A percentile compares a stretch with the other conserved stretches of the same genome.
These are phyloP conservation scores for Oropetium thomaeum DNA, from an alignment of 176 grass and related monocot species.

Conservation along the genomic window DNA sequence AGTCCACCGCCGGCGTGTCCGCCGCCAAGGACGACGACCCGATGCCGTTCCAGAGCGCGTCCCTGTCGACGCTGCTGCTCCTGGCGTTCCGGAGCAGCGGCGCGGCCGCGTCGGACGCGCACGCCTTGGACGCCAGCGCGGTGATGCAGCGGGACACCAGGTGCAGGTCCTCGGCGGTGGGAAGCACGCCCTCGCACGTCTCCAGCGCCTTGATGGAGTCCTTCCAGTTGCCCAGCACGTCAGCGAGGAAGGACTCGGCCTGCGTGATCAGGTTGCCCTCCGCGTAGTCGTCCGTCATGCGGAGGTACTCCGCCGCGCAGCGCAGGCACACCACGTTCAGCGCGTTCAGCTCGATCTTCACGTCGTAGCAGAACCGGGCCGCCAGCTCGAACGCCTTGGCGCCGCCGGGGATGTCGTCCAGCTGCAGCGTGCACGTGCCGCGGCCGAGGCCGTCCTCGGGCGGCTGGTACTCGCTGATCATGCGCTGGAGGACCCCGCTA, in stretches of 20 bases:
- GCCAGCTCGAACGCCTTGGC: conserved; percentile 81
- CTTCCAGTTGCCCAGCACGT: conserved; percentile 67
- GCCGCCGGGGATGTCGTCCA: conserved; percentile 80
- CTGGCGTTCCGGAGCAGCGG: conserved; percentile 7
- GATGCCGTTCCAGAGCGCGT: conserved; percentile 65
- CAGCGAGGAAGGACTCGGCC: conserved; percentile 67
- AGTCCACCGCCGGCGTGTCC: conserved; percentile 45
- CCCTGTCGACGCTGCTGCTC: conserved; percentile 12
- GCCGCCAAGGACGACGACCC: conserved; percentile 21
- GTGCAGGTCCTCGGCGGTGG: conserved; percentile 56
- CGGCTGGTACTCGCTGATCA: conserved; percentile 53
- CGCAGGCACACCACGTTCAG: conserved; percentile 69
- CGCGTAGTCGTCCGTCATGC: conserved; percentile 82
- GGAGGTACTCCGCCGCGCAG: conserved; percentile 72
- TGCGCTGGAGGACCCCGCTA: conserved; percentile 67
- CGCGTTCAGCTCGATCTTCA: conserved; percentile 76
- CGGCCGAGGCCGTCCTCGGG: conserved; percentile 29
- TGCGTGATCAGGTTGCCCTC: conserved; percentile 75
- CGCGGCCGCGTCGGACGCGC: conserved; percentile 30
- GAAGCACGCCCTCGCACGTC: conserved; percentile 69
- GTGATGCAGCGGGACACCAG: conserved; percentile 77
- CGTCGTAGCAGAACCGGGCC: conserved; percentile 81
- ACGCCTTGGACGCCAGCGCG: conserved; percentile 62
- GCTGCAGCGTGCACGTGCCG: conserved; percentile 60
- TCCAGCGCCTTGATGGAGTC: conserved; percentile 77